These are phyloP conservation scores for Aspergillus hancockii DNA, from an alignment of 495 filamentous ascomycete species.

Conservation along the genomic window DNA sequence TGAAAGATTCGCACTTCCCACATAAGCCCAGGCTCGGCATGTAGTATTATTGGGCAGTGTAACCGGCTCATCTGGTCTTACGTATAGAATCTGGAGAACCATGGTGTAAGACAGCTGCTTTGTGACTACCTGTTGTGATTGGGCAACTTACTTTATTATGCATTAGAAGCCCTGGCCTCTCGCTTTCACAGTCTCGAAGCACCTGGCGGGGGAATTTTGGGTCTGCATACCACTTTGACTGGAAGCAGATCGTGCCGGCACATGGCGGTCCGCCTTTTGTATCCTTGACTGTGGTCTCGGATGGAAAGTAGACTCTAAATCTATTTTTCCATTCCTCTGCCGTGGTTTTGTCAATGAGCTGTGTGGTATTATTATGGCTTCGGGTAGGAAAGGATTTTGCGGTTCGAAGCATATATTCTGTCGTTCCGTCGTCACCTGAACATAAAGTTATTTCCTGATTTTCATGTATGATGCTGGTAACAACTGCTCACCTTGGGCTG, in stretches of 20 bases:
- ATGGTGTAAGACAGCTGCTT: not conserved
- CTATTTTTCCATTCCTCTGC: slow-evolving; percentile 46
- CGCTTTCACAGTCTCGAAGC: slow-evolving; percentile 73
- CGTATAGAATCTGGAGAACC: slow-evolving; percentile 59
- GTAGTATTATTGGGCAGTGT: slow-evolving; percentile 20
- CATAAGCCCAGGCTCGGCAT: slow-evolving; percentile 69
- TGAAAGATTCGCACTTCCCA: slow-evolving; percentile 90
- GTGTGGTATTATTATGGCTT: slow-evolving; percentile 16
- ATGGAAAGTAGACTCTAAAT: slow-evolving; percentile 84
- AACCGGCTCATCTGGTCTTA: slow-evolving; percentile 48
- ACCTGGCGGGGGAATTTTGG: slow-evolving; percentile 67
- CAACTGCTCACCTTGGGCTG: slow-evolving; percentile 62
- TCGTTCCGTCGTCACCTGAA: slow-evolving; percentile 61
- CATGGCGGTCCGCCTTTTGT: slow-evolving; percentile 60
- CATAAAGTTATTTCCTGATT: not conserved
- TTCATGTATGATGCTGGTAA: slow-evolving; percentile 4
- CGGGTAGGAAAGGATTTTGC: slow-evolving; percentile 26
- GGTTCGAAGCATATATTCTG: slow-evolving; percentile 54
- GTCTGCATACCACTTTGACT: slow-evolving; percentile 64
- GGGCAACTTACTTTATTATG: slow-evolving; percentile 69
- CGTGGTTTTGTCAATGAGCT: slow-evolving; percentile 25
- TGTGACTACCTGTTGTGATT: not conserved
- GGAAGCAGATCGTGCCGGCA: slow-evolving; percentile 82
- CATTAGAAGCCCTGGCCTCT: slow-evolving; percentile 69
- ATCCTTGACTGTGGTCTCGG: slow-evolving; percentile 62